Evolutionary conservation across 1,284 basidiomycete species (phyloP).

Genomic region (Flammula alnicola): DNA sequence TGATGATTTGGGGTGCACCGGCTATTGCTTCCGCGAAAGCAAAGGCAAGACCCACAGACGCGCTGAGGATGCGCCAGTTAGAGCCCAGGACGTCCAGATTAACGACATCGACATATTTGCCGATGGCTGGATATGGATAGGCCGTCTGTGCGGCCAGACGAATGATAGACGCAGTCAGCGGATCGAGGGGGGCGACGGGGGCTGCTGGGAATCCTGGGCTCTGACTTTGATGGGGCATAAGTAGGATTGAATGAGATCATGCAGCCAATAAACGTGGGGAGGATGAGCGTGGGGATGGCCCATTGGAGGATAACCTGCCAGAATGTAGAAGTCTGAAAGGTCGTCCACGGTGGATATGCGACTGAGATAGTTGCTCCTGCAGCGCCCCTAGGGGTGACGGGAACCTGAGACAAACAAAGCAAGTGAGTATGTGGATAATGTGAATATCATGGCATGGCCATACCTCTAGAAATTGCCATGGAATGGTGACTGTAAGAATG

Average conservation of each 20-base stretch:
- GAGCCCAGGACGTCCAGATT: slow-evolving; percentile 55
- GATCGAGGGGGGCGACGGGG: slow-evolving; percentile 48
- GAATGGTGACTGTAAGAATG: slow-evolving; percentile 48
- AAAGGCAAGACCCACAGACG: slow-evolving; percentile 58
- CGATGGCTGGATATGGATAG: slow-evolving; percentile 47
- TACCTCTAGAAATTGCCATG: slow-evolving; percentile 49
- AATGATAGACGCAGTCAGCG: slow-evolving; percentile 61
- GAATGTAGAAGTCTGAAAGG: slow-evolving; percentile 48
- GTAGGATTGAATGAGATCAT: slow-evolving; percentile 62
- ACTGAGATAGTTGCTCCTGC: slow-evolving; percentile 33
- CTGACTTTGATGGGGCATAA: slow-evolving; percentile 15
- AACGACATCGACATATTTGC: slow-evolving; percentile 27
- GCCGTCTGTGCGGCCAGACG: slow-evolving; percentile 60
- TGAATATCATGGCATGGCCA: slow-evolving; percentile 16
- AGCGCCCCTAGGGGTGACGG: slow-evolving; percentile 24
- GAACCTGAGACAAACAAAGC: slow-evolving; percentile 25
- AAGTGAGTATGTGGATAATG: slow-evolving; percentile 12
- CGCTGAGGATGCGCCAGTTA: slow-evolving; percentile 54
- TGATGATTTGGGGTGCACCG: slow-evolving; percentile 42
- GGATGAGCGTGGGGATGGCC: slow-evolving; percentile 57
- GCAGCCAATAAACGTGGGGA: slow-evolving; percentile 57
- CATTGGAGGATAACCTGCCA: slow-evolving; percentile 59
- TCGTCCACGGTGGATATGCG: slow-evolving; percentile 48
- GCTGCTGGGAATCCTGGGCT: slow-evolving; percentile 18
- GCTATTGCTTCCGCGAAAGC: slow-evolving; percentile 64